Conservation (phyloP, 139 green algal genomes). For the Chlamydomonas incerta region DNA sequence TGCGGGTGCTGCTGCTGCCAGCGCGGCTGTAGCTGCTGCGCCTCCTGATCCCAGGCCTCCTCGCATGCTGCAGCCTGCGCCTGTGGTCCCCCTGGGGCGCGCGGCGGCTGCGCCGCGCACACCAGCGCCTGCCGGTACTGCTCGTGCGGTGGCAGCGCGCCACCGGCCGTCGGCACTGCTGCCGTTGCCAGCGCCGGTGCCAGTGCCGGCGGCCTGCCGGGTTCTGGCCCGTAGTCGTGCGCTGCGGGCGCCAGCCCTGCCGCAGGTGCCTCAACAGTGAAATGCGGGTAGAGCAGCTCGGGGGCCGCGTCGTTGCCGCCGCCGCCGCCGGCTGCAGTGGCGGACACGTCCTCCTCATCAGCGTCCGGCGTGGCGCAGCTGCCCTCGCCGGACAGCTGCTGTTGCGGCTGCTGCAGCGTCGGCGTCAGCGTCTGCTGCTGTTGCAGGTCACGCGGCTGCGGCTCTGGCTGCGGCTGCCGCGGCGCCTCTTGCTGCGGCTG, state of each 20-base stretch:
- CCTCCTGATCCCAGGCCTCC: not conserved
- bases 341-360: slow-evolving; percentile 2
- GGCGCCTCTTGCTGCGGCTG: not conserved
- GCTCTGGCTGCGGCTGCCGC: not conserved
- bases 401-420: not conserved
- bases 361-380: slow-evolving; percentile 18
- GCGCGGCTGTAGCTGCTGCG: not conserved
- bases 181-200: not conserved
- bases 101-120: not conserved
- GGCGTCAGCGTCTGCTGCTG: no score
- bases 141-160: not conserved
- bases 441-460: no score
- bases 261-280: no score
- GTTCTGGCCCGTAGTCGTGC: no score
- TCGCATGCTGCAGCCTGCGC: no score
- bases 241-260: no score
- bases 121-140: not conserved
- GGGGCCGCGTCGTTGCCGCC: not conserved
- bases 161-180: no score
- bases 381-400: not conserved
- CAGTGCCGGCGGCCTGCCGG: not conserved
- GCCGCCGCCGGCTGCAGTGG: not conserved
- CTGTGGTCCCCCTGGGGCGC: no score
- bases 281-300: no score
- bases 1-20: not conserved